These are phyloP conservation scores for Pythium insidiosum DNA, from an alignment of 352 stramenopile genomes.

Conservation along the genomic window DNA sequence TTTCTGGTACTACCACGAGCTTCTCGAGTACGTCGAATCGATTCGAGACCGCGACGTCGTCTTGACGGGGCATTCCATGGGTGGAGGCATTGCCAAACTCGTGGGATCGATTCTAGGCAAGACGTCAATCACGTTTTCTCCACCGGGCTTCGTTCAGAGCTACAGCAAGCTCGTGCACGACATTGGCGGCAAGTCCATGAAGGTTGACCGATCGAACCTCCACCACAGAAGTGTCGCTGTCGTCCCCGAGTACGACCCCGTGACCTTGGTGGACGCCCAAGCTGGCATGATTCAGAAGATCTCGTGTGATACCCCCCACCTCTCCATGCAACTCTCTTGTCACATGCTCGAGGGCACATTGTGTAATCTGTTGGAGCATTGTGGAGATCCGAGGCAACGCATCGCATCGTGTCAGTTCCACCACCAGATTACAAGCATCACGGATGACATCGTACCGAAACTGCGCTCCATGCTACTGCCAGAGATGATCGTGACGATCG, in stretches of 20 bases:
- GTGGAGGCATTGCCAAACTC: slow-evolving; percentile 76
- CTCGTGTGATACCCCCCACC: slow-evolving; percentile 77
- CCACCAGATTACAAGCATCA: slow-evolving; percentile 67
- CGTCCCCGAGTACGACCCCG: slow-evolving; percentile 84
- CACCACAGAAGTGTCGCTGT: slow-evolving; percentile 82
- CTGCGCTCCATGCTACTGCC: slow-evolving; percentile 38
- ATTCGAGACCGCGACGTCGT: slow-evolving; percentile 77
- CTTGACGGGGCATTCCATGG: slow-evolving; percentile 86
- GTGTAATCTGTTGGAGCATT: slow-evolving; percentile 79
- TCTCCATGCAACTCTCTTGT: slow-evolving; percentile 86
- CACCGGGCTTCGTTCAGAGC: slow-evolving; percentile 79
- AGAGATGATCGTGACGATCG: slow-evolving; percentile 42
- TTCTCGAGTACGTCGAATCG: slow-evolving; percentile 75
- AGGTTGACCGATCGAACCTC: slow-evolving; percentile 64
- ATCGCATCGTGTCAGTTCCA: slow-evolving; percentile 71
- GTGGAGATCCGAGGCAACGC: slow-evolving; percentile 39
- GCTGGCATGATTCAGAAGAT: slow-evolving; percentile 87
- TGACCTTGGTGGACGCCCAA: slow-evolving; percentile 86
- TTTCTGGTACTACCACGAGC: slow-evolving; percentile 83
- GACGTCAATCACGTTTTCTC: slow-evolving; percentile 81
- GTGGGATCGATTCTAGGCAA: slow-evolving; percentile 73
- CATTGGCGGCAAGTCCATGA: slow-evolving; percentile 59
- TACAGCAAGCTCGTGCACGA: slow-evolving; percentile 86
- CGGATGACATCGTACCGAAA: slow-evolving; percentile 53
- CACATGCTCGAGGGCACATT: slow-evolving; percentile 89